Evolutionary conservation across 192 early-diverging fungal genomes (phyloP).

Genomic region (Linnemannia hyalina): DNA sequence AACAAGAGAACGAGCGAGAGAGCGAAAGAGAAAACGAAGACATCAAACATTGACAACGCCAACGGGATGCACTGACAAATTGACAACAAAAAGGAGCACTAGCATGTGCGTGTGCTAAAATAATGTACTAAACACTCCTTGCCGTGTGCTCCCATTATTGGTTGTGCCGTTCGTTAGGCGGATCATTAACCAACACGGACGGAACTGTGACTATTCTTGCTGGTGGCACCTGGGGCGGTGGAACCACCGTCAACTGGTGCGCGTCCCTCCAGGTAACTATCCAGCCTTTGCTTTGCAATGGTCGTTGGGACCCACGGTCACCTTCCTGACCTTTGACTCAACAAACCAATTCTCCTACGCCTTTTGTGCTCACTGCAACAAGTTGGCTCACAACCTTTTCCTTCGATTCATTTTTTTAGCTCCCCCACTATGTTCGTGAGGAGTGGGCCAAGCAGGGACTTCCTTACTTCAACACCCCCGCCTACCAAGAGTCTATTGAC

Average conservation of each 20-base stretch:
- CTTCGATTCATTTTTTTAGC: slow-evolving; percentile 30
- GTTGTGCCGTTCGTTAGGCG: slow-evolving; percentile 24
- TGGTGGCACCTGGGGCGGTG: slow-evolving; percentile 82
- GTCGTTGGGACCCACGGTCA: not conserved
- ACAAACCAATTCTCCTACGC: slow-evolving; percentile 14
- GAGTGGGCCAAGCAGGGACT: slow-evolving; percentile 81
- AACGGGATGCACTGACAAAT: not conserved
- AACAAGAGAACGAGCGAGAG: not conserved
- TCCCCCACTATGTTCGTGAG: slow-evolving; percentile 73
- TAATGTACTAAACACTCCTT: not conserved
- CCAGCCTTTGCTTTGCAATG: not conserved
- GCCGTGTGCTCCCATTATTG: not conserved
- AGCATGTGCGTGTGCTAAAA: not conserved
- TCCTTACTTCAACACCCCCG: slow-evolving; percentile 68
- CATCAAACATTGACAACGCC: not conserved
- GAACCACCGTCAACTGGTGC: slow-evolving; percentile 79
- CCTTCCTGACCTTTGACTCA: not conserved
- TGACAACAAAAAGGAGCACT: not conserved
- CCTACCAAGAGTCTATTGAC: slow-evolving; percentile 66
- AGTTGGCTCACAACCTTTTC: not conserved
- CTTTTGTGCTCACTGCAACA: not conserved
- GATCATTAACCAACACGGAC: slow-evolving; percentile 62
- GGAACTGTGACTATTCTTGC: slow-evolving; percentile 68
- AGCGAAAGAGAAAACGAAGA: not conserved
- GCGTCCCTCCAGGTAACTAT: slow-evolving; percentile 64